Percentiles rank a stretch among this genome's conserved stretches.
Conservation (phyloP, 805 yeast genomes). For the Yarrowia osloensis region DNA sequence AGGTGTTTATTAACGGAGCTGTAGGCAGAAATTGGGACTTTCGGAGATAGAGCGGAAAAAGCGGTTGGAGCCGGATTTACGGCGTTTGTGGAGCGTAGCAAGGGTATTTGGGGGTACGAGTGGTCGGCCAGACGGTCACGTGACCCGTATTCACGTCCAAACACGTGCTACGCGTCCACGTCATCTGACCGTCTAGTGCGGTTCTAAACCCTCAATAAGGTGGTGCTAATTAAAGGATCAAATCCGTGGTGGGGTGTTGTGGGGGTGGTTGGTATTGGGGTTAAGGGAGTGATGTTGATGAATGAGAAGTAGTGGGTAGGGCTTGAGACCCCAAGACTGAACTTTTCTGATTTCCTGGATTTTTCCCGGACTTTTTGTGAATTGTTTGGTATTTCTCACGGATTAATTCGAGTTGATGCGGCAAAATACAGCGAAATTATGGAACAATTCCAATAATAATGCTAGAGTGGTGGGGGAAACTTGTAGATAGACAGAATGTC, state of each 20-base stretch:
- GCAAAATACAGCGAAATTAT: not conserved
- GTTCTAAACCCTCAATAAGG: not conserved
- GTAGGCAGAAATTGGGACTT: not conserved
- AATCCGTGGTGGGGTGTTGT: no score
- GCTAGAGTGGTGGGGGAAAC: no score
- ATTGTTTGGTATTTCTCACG: no score
- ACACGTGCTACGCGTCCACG: constrained; percentile 9
- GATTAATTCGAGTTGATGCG: not conserved
- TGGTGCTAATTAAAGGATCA: no score
- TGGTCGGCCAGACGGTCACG: not conserved
- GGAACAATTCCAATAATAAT: not conserved
- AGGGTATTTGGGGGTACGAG: no score
- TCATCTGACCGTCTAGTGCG: not conserved
- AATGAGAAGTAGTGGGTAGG: no score
- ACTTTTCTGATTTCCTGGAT: no score
- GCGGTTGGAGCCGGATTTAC: not conserved
- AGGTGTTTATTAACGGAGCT: not conserved
- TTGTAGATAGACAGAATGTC: no score
- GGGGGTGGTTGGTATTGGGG: no score
- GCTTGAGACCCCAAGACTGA: no score
- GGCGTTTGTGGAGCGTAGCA: not conserved
- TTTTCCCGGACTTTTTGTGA: not conserved
- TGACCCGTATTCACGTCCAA: not conserved
- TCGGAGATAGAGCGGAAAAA: not conserved
- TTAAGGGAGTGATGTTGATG: no score